A percentile compares a stretch with the other conserved stretches of the same genome.
Conservation (phyloP, 139 green algal species). For the Closterium sp. region DNA sequence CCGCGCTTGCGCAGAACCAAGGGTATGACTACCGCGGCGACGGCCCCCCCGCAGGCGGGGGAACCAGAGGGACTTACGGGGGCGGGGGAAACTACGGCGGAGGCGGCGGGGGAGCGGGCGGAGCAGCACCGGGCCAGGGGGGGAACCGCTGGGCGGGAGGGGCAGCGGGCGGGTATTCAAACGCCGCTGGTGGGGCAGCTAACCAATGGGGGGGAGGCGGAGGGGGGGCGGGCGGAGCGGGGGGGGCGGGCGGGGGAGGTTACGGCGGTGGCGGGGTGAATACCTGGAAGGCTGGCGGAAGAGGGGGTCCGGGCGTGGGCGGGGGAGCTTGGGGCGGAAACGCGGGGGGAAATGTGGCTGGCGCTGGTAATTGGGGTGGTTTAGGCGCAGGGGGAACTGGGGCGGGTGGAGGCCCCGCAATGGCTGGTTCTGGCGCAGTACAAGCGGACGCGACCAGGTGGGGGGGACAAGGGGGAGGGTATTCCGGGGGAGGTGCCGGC, state of each 20-base stretch:
- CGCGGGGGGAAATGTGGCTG: not conserved
- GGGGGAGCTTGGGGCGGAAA: not conserved
- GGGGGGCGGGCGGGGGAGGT: not conserved
- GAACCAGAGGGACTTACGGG: not conserved
- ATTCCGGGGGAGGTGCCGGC: not conserved
- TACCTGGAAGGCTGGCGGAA: not conserved
- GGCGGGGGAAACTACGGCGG: not conserved
- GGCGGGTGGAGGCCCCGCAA: not conserved
- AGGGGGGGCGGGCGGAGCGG: not conserved
- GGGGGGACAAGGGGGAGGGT: not conserved
- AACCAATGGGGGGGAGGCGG: too few relatives aligned
- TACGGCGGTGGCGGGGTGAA: not conserved
- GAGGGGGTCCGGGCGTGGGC: not conserved
- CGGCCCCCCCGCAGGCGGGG: not conserved
- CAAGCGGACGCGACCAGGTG: not conserved
- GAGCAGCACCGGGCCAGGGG: not conserved
- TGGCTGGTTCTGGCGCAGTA: not conserved
- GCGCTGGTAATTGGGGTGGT: not conserved
- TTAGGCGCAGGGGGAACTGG: not conserved
- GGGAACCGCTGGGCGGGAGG: not conserved
- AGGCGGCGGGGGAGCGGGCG: not conserved
- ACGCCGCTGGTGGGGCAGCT: too few relatives aligned
- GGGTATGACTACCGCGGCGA: not conserved
- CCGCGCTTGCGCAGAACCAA: not conserved
- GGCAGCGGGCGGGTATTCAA: not conserved